Evolutionary conservation across 495 filamentous ascomycete genomes (phyloP), one percentile per base, ranked within the genome.

Genomic region (Podospora sp.): DNA sequence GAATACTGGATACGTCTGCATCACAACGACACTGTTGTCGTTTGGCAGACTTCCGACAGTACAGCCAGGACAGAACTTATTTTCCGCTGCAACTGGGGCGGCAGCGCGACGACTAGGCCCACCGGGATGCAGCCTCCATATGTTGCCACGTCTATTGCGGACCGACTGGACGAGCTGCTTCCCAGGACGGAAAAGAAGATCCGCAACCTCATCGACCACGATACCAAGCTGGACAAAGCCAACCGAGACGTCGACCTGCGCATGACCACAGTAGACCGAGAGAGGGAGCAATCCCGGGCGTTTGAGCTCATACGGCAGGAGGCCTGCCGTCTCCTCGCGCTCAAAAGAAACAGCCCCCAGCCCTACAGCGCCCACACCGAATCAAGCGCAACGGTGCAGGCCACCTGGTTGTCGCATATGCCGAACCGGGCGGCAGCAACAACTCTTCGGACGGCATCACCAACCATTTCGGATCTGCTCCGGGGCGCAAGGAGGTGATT

Each of bases 21-120:
- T 75, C 83, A 89, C 20, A 90, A 89, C 8, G 92, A 96, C 73
- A 80, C 85, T 46, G 87, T 96, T 58, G 83, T 83, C 3, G 82
- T 94, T 16, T 92, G 84, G 79, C 69, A 74, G 18, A 69, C 66
- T 7, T 71, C 81, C n/a, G 73, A 77, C 51, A 50, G 57, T 14
- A 11, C 60, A 8, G 29, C 22, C 35, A 75, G 69, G 58, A 76
- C 75, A 6, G 76, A 73, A 55, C 66, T 84, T n/a, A 72, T 69
- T 8, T 83, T 84, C 68, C 71, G 75, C 21, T 84, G 82, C 70
- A 71, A 66, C 25, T 84, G 81, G 81, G 82, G 82, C 52, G 81
- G 76, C 18, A 83, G 81, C 56, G 74, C 76, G 5, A 29, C n/a
- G 20, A 53, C 61, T 8, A 75, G 81, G 11, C 68, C 70, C 0